These are phyloP conservation scores for Austroboletus rostrupii DNA, from an alignment of 1,284 basidiomycete genomes.

Conservation along the genomic window DNA sequence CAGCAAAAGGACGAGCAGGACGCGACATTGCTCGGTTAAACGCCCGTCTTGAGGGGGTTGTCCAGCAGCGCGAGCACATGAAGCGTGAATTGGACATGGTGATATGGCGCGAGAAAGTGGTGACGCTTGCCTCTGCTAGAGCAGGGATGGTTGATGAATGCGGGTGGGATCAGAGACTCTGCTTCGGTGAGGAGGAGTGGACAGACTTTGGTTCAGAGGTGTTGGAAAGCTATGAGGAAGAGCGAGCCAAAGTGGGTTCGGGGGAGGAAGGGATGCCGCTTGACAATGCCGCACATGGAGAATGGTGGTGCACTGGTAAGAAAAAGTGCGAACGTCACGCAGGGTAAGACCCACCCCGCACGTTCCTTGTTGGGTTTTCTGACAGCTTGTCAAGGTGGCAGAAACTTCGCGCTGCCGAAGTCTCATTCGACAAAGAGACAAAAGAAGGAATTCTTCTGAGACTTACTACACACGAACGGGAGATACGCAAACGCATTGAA, in stretches of 20 bases:
- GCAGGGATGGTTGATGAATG: conserved; percentile 60
- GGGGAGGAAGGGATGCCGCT: conserved; percentile 33
- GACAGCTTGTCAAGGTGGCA: conserved; percentile 58
- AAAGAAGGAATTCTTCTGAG: conserved; percentile 59
- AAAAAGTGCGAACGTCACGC: conserved; percentile 74
- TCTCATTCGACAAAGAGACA: conserved; percentile 65
- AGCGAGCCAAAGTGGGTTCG: conserved; percentile 26
- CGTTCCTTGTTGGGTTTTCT: conserved; percentile 7
- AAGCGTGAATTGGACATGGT: conserved; percentile 65
- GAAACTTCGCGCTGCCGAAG: conserved; percentile 65
- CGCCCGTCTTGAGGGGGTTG: conserved; percentile 49
- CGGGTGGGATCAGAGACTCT: conserved; percentile 82
- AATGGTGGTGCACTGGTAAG: conserved; percentile 74
- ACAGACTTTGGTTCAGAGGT: conserved; percentile 59
- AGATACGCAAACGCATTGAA: conserved; percentile 68
- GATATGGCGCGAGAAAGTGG: conserved; percentile 60
- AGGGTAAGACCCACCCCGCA: conserved; percentile 46
- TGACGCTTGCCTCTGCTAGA: conserved; percentile 60
- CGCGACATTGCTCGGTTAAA: conserved; percentile 53
- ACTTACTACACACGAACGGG: conserved; percentile 66
- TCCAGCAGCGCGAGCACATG: conserved; percentile 55
- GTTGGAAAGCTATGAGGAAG: conserved; percentile 63
- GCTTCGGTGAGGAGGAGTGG: conserved; percentile 73
- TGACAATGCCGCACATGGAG: conserved; percentile 40
- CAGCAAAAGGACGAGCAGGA: conserved; percentile 40